Conservation (phyloP, 2,329 filamentous ascomycete species). For the Mycosphaerelloides madeirae region DNA sequence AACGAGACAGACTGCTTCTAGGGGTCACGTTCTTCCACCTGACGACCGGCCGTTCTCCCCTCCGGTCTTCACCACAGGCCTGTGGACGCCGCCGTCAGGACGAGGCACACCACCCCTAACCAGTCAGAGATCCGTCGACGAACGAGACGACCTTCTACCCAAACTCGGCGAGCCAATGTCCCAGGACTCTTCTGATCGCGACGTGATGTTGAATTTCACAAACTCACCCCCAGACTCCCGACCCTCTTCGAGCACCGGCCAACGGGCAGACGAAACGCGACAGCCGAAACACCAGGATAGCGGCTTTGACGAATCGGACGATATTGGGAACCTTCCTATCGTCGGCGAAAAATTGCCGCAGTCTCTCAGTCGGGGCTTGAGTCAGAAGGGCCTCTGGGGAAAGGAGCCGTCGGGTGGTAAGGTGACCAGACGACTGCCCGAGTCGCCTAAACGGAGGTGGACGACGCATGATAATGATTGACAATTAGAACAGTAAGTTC, state of each 20-base stretch:
- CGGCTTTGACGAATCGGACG: conserved; percentile 12
- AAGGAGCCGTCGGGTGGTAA: conserved; percentile 24
- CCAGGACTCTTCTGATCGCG: conserved; percentile 13
- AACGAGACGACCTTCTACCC: conserved; percentile 10
- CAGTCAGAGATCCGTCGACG: conserved; percentile 21
- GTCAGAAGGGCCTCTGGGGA: conserved; percentile 42
- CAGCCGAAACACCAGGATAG: conserved; percentile 8
- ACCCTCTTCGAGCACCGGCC: conserved; percentile 6
- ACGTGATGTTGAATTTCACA: conserved; percentile 34
- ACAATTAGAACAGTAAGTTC: conserved; percentile 8
- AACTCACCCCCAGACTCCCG: conserved; percentile 26
- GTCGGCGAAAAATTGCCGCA: conserved; percentile 17
- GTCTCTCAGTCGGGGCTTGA: conserved; percentile 23
- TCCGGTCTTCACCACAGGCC: conserved; percentile 13
- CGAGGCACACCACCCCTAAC: conserved; percentile 19
- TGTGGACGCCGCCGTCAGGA: conserved; percentile 19
- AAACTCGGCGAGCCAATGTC: conserved; percentile 12
- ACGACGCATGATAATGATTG: conserved; percentile 20
- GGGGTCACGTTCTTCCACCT: conserved; percentile 12
- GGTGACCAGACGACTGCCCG: conserved; percentile 12
- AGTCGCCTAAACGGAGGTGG: conserved; percentile 20
- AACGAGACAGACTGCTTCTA: conserved; percentile 28
- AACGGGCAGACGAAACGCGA: conserved; percentile 3
- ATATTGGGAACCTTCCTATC: conserved; percentile 15
- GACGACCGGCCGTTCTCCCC: conserved; percentile 33